Base-by-base conservation (phyloP, 257 asterid species). In the Solanum megistacrolobum region DNA sequence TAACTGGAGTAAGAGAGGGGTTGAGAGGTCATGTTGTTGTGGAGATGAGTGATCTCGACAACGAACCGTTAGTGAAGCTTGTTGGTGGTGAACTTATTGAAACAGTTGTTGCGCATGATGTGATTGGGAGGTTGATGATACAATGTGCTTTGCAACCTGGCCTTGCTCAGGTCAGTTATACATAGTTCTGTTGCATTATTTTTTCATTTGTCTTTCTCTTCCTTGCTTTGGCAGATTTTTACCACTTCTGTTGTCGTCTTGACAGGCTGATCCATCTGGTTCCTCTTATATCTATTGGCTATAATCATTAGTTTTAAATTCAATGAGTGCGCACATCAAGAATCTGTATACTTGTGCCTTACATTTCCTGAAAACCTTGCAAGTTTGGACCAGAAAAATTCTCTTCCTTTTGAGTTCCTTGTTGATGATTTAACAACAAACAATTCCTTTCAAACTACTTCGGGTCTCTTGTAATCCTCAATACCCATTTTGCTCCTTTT, bases 111-210 rank as follows among this genome's bases (percentile, higher is more conserved):
- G 99, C 99, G 4, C 98, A 96, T 92, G 99, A 96, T 90, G 99
- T 96, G 89, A 96, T 96, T 90, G 99, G 99, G 74, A 94, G 99
- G 89, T 90, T 96, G 93, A 96, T 96, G 99, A 95, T 96, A 93
- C 98, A 94, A 88, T 96, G 99, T 89, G 99, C 99, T 91, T 98
- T 96, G 82, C 99, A 96, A 93, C 99, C 99, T 89, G 99, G 99
- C 90, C 99, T 96, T 90, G 99, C 99, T 27, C 99, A 94, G 99
- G 99, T 96, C 86, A 84, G 92, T 89, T 68, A 35, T 91, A 39
- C 84, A 85, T 84, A 35, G 32, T 90, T 84, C 83, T 36, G 29
- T 84, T 74, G 34, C 65, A 18, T 79, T 88, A 29, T 76, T 36
- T 76, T 31, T 12, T 18, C 85, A 81, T 46, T 46, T 43, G 66